Evolutionary conservation across 2,329 filamentous ascomycete genomes (phyloP), one percentile per base, ranked within the genome.

Genomic region (Cladosporium velox): DNA sequence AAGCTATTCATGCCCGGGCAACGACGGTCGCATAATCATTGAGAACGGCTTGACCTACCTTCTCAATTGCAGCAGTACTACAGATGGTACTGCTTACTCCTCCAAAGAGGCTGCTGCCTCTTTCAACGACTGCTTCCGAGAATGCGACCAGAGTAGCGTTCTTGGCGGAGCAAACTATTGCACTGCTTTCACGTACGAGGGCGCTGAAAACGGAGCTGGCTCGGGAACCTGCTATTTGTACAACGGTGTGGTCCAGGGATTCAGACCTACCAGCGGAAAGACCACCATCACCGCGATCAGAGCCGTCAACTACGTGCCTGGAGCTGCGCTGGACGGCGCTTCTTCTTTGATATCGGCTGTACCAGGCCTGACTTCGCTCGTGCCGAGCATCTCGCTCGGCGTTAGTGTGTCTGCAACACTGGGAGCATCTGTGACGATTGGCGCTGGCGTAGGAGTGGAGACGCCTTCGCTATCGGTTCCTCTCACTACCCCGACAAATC

Each of bases 41-140:
- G 68, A 72, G 51, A 72, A 72, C 32, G 68, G 67, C 4, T 55
- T 68, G 8, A 64, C 65, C 24, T 72, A 71, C 44, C 68, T 71
- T 1, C 54, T 72, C 26, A 69, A 65, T 58, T 72, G 71, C 62
- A 57, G 61, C 32, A 69, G 67, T 41, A 65, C 66, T 2, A 63
- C 69, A 5, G 63, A 63, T 38, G 71, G 71, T 15, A 61, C 54
- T 8, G 49, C 65, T 5, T 72, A 70, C 66, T 59, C 64, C 8
- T 58, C 67, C 14, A 55, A 26, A 14, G 12, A 57, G 1, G 70
- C 68, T 1, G 57, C 66, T 10, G 47, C 59, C 3, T 67, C 67
- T 1, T 71, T 72, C 67, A 71, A 71, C 52, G 69, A 72, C 57
- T 72, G 70, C 65, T 72, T 72, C 66, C 24, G 26, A 5, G 66